Evolutionary conservation across 140 eudicot species (phyloP), one percentile per base, ranked within the genome.

Genomic region (Ambrosia hybrid): DNA sequence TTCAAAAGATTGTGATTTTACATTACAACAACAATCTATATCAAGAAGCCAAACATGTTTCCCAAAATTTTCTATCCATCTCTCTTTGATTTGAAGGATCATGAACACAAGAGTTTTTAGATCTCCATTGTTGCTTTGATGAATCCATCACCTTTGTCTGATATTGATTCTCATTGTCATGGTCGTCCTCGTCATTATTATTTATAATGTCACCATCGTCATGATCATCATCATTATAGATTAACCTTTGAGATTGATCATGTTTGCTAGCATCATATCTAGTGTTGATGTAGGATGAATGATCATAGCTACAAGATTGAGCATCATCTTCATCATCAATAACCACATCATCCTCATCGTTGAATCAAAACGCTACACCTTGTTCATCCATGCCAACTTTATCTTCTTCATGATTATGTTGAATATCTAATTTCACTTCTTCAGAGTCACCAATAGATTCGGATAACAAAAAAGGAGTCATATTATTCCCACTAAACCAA

Each of bases 401-500:
- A 41, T 13, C 61, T 51, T 14, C 49, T 26, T 62, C 12, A 37
- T 76, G 48, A 43, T 43, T 2, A 43, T 43, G 48, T 6, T 43
- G 49, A 51, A 11, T 57, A 71, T 74, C 65, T 13, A 65, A 45
- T 62, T 69, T 82, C 2, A 78, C 48, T 62, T 80, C 73, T 64
- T 92, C 98, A 1, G 98, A 92, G 80, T 92, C 98, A 34, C 90
- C 98, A 3, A 78, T 79, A 4, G 95, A 83, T 73, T 92, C 98
- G 13, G 63, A 57, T 21, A 85, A 78, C 80, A 85, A 56, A 76
- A 70, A 83, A 34, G 85, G 77, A 57, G 77, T 79, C 53, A 72
- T 67, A 72, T 84, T 68, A 76, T 66, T 74, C 75, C 70, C 72
- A 70, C 48, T 49, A 4, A 49, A 41, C 74, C 73, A 63, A 66